Percentiles rank a stretch among this genome's conserved stretches.
Conservation (phyloP, 106 monocot species). For the Amphibolis antarctica region DNA sequence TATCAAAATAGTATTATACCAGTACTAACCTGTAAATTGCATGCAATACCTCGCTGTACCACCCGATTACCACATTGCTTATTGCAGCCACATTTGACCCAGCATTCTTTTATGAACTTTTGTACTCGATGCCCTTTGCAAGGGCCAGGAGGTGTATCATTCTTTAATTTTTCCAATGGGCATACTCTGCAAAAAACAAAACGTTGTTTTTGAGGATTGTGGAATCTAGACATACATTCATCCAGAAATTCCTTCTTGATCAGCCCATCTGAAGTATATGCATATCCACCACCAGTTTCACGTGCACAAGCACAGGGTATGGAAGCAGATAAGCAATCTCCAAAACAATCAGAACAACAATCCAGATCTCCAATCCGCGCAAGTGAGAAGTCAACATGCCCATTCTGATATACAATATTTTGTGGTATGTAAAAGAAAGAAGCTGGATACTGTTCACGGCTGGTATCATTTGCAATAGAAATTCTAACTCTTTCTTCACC, state of each 20-base stretch:
- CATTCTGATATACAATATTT: slow-evolving; percentile 64
- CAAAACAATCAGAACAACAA: slow-evolving; percentile 67
- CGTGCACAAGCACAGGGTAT: slow-evolving; percentile 75
- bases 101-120: slow-evolving; percentile 84
- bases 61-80: slow-evolving; percentile 73
- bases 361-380: slow-evolving; percentile 85
- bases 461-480: slow-evolving; percentile 33
- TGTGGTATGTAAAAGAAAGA: slow-evolving; percentile 54
- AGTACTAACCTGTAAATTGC: slow-evolving; percentile 46
- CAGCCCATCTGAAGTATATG: slow-evolving; percentile 56
- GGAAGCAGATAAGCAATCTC: slow-evolving; percentile 51
- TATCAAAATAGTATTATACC: no score
- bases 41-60: slow-evolving; percentile 69
- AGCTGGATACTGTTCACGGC: slow-evolving; percentile 27
- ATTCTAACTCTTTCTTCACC: slow-evolving; percentile 62
- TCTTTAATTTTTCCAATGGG: slow-evolving; percentile 57
- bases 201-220: slow-evolving; percentile 23
- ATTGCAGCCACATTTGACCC: slow-evolving; percentile 85
- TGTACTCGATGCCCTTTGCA: slow-evolving; percentile 63
- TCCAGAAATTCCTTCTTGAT: slow-evolving; percentile 51
- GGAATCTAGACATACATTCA: slow-evolving; percentile 32
- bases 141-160: slow-evolving; percentile 33
- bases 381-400: slow-evolving; percentile 64
- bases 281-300: slow-evolving; percentile 78
- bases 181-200: slow-evolving; percentile 56